These are phyloP conservation scores for Ogataea trehalophila DNA, from an alignment of 805 yeast species.

Conservation along the genomic window DNA sequence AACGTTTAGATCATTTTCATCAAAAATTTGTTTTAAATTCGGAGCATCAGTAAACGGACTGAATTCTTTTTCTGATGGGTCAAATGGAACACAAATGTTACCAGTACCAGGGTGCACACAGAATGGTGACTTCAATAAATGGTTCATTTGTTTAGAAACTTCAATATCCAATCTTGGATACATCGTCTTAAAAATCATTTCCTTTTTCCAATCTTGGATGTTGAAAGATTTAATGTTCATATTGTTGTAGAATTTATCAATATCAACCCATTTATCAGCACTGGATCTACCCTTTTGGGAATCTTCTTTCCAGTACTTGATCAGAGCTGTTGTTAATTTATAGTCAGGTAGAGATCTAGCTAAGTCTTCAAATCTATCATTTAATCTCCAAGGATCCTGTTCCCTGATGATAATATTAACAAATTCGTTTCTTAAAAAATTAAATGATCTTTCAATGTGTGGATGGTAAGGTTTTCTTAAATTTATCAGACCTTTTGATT, in stretches of 20 bases:
- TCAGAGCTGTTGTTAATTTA: constrained; percentile 46
- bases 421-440: constrained; percentile 60
- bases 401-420: constrained; percentile 62
- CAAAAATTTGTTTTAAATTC: constrained; percentile 56
- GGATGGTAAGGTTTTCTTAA: constrained; percentile 87
- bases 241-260: constrained; percentile 46
- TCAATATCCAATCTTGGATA: constrained; percentile 93
- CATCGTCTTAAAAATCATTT: constrained; percentile 69
- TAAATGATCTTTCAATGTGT: constrained; percentile 70
- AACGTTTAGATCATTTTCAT: constrained; percentile 56
- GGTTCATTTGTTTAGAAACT: constrained; percentile 85
- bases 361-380: constrained; percentile 50
- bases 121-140: constrained; percentile 91
- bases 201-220: constrained; percentile 67
- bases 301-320: constrained; percentile 52
- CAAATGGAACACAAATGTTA: constrained; percentile 87
- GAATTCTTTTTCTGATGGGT: constrained; percentile 49
- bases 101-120: constrained; percentile 97
- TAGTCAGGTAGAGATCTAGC: constrained; percentile 61
- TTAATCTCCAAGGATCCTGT: constrained; percentile 81
- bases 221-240: constrained; percentile 33
- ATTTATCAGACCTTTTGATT: constrained; percentile 44
- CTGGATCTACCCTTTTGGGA: constrained; percentile 48
- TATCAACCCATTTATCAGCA: constrained; percentile 73
- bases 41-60: constrained; percentile 76